phyloP scores from a whole-genome alignment of 1,284 basidiomycete species.

The Amylostereum areolatum region DNA sequence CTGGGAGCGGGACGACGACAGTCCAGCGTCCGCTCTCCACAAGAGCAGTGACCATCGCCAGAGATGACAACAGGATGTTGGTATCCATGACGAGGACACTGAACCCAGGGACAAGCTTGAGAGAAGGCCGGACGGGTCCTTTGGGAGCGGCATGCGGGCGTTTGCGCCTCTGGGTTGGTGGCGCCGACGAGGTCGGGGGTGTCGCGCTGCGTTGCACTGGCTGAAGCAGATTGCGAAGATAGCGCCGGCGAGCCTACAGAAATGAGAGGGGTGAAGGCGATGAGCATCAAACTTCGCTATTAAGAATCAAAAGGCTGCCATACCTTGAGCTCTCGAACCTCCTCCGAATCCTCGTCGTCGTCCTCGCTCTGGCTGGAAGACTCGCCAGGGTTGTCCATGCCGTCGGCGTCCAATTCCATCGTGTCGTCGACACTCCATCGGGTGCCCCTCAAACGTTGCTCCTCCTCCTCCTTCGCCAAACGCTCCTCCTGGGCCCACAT shows the following conservation, averaged over 20 bases:
- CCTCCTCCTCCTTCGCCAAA: constrained; percentile 60
- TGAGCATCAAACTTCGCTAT: constrained; percentile 3
- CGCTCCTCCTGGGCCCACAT: constrained; percentile 67
- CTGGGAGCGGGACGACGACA: no score
- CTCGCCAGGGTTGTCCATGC: constrained; percentile 26
- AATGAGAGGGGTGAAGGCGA: constrained; percentile 7
- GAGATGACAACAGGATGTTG: no score
- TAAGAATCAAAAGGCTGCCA: constrained; percentile 9
- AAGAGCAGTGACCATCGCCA: no score
- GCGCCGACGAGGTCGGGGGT: no score
- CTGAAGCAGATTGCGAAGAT: constrained; percentile 54
- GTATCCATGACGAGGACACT: no score
- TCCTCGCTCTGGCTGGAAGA: constrained; percentile 45
- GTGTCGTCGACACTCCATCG: constrained; percentile 58
- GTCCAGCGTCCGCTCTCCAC: no score
- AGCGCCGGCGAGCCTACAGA: constrained; percentile 57
- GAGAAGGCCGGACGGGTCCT: no score
- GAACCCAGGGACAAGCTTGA: no score
- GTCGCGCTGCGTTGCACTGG: constrained; percentile 25
- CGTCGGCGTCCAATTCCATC: constrained; percentile 61
- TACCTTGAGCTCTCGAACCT: constrained; percentile 76
- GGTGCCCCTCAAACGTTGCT: constrained; percentile 51
- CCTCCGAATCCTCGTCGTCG: constrained; percentile 62
- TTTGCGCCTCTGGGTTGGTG: no score
- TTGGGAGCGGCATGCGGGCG: no score